Conservation (phyloP, 2,329 filamentous ascomycete species). For the Hypoxylon sp. region DNA sequence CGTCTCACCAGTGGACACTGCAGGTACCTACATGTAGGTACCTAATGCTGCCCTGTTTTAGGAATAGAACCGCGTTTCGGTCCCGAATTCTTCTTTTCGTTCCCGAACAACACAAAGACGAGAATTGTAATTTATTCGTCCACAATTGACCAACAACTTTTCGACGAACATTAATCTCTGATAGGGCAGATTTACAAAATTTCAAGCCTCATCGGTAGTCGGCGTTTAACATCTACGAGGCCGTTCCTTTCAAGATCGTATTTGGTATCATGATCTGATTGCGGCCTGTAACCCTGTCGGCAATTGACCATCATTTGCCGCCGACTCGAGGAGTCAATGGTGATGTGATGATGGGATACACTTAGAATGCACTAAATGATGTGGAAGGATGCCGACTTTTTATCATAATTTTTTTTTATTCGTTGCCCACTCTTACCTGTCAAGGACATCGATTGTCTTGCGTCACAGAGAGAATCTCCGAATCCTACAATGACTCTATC, state of each 20-base stretch:
- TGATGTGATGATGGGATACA: conserved; percentile 26
- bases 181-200: conserved; percentile 9
- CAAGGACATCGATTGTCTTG: conserved; percentile 12
- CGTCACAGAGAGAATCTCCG: conserved; percentile 6
- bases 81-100: conserved; percentile 11
- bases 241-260: conserved; percentile 8
- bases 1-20: neutral
- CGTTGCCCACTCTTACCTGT: conserved; percentile 14
- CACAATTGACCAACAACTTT: conserved; percentile 10
- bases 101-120: conserved; percentile 32
- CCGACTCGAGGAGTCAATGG: conserved; percentile 15
- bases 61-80: neutral
- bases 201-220: conserved; percentile 34
- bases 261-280: conserved; percentile 16
- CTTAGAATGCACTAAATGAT: conserved; percentile 10
- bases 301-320: conserved; percentile 17
- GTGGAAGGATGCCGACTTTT: conserved; percentile 19
- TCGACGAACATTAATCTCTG: neutral
- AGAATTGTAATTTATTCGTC: conserved; percentile 22
- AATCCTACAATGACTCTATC: conserved; percentile 22
- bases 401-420: conserved; percentile 7
- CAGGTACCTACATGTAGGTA: conserved; percentile 4
- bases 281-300: conserved; percentile 27
- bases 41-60: conserved; percentile 1
- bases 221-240: conserved; percentile 25